Base-by-base conservation (phyloP, 352 stramenopile species). In the Globisporangium cylindrosporum region DNA sequence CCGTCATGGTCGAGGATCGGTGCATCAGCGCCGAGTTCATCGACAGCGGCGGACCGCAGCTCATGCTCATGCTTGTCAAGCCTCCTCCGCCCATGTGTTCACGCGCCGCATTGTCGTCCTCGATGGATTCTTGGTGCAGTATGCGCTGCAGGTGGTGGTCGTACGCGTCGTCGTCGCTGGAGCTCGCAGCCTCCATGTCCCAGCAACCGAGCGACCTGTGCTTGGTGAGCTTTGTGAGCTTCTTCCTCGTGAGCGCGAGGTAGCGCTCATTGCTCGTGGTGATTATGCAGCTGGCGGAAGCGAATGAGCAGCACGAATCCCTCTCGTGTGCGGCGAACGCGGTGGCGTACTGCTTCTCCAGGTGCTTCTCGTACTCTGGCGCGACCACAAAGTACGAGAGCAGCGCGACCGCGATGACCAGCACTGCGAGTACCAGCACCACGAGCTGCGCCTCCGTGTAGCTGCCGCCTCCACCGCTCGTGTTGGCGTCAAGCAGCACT, bases 311-410 rank as follows among this genome's bases (percentile, higher is more conserved):
- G 68, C 27, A 59, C 24, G 34, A 14, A 9, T 62, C 49, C n/a
- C 56, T 25, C 34, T 73, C 59, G 12, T 72, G 59, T n/a, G 75
- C 69, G 8, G 82, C 75, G 2, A 72, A 63, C 20, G 81, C 73
- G 8, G 75, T 73, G 4, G 77, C 75, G 64, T 80, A 88, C 74
- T 89, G 73, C 67, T 88, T 82, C 51, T 89, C 73, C 29, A 91
- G 73, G 14, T 74, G 82, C 72, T 90, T 91, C 64, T 91, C 81
- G 72, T 84, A 91, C 70, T 93, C 84, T 3, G 84, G 82, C 12
- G 84, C 84, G 22, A 92, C 82, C 22, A 93, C 84, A 54, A 91
- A 93, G 70, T 93, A 93, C 41, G 82, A 93, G n/a, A 93, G 74
- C 29, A 93, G 66, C 36, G 79, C 84, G 20, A 90, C 76, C 25